These are phyloP conservation scores for Erigeron canadensis DNA, from an alignment of 129 eudicot species.

Conservation along the genomic window DNA sequence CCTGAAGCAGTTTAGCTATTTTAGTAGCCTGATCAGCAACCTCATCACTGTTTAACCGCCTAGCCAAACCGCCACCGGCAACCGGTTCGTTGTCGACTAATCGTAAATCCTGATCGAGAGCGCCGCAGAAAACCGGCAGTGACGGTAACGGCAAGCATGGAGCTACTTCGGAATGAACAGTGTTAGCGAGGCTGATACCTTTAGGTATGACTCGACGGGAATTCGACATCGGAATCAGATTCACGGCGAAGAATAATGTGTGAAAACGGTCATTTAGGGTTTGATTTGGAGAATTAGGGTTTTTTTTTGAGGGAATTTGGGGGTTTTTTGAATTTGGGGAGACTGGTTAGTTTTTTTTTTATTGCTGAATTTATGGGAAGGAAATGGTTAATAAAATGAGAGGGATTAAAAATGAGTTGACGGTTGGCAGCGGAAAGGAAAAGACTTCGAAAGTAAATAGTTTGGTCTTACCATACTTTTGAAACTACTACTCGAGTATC, in stretches of 20 bases:
- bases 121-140: conserved; percentile 84
- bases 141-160: conserved; percentile 93
- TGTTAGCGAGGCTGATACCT: conserved; percentile 80
- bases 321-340: not conserved
- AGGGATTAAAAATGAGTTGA: not conserved
- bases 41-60: conserved; percentile 41
- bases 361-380: not conserved
- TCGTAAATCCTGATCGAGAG: conserved; percentile 74
- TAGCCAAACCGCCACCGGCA: conserved; percentile 15
- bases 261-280: conserved; percentile 20
- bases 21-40: conserved; percentile 56
- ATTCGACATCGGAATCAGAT: conserved; percentile 50
- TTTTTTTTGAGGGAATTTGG: not conserved
- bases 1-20: conserved; percentile 67
- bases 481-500: no score
- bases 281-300: conserved; percentile 1
- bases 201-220: conserved; percentile 45
- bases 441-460: not conserved
- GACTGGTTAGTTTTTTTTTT: not conserved
- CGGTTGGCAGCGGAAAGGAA: not conserved
- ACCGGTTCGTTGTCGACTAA: conserved; percentile 59
- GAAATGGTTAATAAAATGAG: not conserved
- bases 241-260: conserved; percentile 32
- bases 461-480: no score
- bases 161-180: conserved; percentile 85